phyloP scores from a whole-genome alignment of 768 basidiomycete genomes.

The Termitomyces sp. region DNA sequence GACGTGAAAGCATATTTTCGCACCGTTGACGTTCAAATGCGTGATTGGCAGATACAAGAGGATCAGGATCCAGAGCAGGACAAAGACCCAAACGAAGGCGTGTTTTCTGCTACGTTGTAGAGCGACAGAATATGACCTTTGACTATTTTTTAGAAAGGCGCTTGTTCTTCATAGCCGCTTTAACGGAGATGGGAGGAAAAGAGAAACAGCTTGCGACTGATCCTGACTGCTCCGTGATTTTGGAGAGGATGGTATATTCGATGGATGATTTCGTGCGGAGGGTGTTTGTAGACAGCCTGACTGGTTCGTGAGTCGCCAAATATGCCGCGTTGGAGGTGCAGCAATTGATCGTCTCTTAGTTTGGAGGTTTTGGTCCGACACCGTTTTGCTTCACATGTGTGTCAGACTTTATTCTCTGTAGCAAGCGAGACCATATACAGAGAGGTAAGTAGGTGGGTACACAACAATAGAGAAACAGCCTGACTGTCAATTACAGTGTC shows the following conservation, averaged over 20 bases:
- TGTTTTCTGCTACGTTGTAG: conserved; percentile 7
- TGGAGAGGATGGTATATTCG: conserved; percentile 88
- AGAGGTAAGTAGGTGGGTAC: conserved; percentile 45
- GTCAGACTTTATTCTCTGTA: conserved; percentile 81
- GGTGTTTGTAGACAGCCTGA: conserved; percentile 83
- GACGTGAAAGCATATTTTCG: conserved; percentile 93
- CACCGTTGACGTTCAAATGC: conserved; percentile 83
- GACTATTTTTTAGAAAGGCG: conserved; percentile 51
- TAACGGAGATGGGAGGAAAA: conserved; percentile 82
- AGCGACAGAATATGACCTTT: background rate
- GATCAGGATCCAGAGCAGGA: conserved; percentile 36
- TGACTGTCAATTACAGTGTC: conserved; percentile 33
- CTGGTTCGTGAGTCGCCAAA: conserved; percentile 68
- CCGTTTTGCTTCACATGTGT: conserved; percentile 94
- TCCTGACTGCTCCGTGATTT: conserved; percentile 85
- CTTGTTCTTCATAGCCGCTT: conserved; percentile 76
- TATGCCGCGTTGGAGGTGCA: background rate
- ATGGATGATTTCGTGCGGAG: conserved; percentile 97
- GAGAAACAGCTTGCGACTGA: conserved; percentile 91
- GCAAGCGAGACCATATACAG: conserved; percentile 59
- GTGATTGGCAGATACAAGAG: conserved; percentile 74
- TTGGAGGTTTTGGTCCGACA: conserved; percentile 67
- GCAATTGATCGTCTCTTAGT: conserved; percentile 28
- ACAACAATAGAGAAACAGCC: background rate
- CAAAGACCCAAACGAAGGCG: conserved; percentile 71